Percentiles rank a stretch among this genome's conserved stretches.
Evolutionary conservation across 1,139 yeast species (phyloP).

Genomic region (Scheffersomyces quercinus): DNA sequence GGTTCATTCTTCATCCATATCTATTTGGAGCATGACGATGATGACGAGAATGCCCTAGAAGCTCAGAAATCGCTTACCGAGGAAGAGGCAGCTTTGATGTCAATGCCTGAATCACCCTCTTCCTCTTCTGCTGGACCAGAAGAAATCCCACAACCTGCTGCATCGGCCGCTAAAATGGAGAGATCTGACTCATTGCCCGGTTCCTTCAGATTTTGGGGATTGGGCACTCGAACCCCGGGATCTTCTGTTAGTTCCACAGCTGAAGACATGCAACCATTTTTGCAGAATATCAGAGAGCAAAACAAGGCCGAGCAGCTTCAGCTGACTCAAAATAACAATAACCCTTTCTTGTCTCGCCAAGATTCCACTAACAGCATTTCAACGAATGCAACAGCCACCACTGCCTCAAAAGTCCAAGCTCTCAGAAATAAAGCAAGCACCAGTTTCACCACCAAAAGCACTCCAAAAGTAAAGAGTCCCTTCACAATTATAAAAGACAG

Average conservation of each 20-base stretch:
- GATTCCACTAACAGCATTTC: conserved; percentile 12
- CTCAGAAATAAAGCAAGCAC: conserved; percentile 3
- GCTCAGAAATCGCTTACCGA: conserved; percentile 1
- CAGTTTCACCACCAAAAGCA: conserved; percentile 6
- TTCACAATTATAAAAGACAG: conserved; percentile 25
- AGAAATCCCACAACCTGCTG: not conserved
- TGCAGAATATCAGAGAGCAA: conserved; percentile 14
- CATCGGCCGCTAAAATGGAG: conserved; percentile 2
- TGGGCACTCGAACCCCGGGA: conserved; percentile 29
- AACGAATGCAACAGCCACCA: conserved; percentile 1
- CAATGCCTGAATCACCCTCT: not conserved
- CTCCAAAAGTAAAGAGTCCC: conserved; percentile 17
- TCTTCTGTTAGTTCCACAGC: conserved; percentile 20
- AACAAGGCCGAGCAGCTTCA: conserved; percentile 2
- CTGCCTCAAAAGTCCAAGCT: not conserved
- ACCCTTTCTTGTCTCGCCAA: conserved; percentile 12
- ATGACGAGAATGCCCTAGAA: conserved; percentile 5
- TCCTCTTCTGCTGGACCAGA: not conserved
- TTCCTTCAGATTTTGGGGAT: conserved; percentile 44
- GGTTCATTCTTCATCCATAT: conserved; percentile 43
- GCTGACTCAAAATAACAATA: not conserved
- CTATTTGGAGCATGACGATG: conserved; percentile 23
- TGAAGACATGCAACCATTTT: conserved; percentile 14
- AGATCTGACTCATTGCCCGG: conserved; percentile 26
- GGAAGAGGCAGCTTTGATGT: conserved; percentile 6